These are phyloP conservation scores for Phellinidium pouzarii DNA, from an alignment of 1,284 basidiomycete species.

Conservation along the genomic window DNA sequence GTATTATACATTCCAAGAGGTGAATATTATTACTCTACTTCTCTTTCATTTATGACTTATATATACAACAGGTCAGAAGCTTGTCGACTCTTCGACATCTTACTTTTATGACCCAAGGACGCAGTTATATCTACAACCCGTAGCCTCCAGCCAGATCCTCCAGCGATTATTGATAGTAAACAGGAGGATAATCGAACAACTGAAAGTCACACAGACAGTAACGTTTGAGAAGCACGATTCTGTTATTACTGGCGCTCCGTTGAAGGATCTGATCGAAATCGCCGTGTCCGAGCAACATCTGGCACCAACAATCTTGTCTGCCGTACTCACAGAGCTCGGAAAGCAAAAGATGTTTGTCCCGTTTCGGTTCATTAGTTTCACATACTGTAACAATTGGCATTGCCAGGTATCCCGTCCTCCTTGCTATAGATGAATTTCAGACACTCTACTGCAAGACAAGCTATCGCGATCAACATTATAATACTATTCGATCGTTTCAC, in stretches of 20 bases:
- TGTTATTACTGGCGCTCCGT: slow-evolving; percentile 41
- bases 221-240: slow-evolving; percentile 40
- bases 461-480: slow-evolving; percentile 79
- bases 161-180: slow-evolving; percentile 56
- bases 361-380: background rate
- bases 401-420: slow-evolving; percentile 60
- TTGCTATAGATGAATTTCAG: slow-evolving; percentile 87
- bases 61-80: slow-evolving; percentile 44
- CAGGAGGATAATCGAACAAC: slow-evolving; percentile 30
- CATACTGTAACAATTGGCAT: slow-evolving; percentile 4
- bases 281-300: slow-evolving; percentile 48
- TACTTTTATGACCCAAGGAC: slow-evolving; percentile 74
- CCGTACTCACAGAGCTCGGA: slow-evolving; percentile 59
- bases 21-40: slow-evolving; percentile 27
- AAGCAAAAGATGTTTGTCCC: slow-evolving; percentile 56
- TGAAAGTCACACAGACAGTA: slow-evolving; percentile 37
- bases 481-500: slow-evolving; percentile 69
- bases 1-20: slow-evolving; percentile 86
- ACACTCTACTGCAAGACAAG: slow-evolving; percentile 65
- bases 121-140: slow-evolving; percentile 75
- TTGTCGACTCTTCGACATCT: slow-evolving; percentile 74
- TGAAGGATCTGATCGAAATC: slow-evolving; percentile 54
- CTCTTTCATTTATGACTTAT: slow-evolving; percentile 1
- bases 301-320: slow-evolving; percentile 61
- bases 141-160: slow-evolving; percentile 53